Conservation (phyloP, 257 asterid species). For the Penstemon eatonii region DNA sequence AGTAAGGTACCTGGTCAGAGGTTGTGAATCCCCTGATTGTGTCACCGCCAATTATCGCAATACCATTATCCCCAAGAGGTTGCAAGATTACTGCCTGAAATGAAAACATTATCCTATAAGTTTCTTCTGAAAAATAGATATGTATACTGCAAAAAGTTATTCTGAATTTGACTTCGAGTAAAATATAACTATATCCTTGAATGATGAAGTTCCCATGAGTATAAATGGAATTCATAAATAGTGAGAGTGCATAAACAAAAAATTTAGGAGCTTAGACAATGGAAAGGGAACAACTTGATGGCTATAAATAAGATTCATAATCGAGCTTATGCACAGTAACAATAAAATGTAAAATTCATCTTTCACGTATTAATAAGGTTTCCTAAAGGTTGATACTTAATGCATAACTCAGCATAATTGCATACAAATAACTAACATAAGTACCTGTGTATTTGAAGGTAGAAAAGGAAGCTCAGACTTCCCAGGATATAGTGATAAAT, state of each 20-base stretch:
- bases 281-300: background rate
- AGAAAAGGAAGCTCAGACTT: conserved; percentile 88
- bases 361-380: no score
- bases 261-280: background rate
- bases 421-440: background rate
- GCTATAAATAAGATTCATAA: background rate
- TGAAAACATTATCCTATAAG: conserved; percentile 30
- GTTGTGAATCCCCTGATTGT: conserved; percentile 83
- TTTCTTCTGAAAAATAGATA: conserved; percentile 13
- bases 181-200: background rate
- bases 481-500: conserved; percentile 91
- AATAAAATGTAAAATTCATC: background rate
- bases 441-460: conserved; percentile 88
- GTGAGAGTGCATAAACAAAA: background rate
- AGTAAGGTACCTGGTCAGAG: conserved; percentile 74
- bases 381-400: background rate
- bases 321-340: background rate
- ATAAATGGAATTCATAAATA: conserved; percentile 5
- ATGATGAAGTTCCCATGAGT: background rate
- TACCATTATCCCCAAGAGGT: conserved; percentile 83
- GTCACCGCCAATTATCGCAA: conserved; percentile 87
- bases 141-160: background rate
- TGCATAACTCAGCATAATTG: background rate
- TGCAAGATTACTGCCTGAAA: conserved; percentile 89
- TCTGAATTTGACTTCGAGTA: background rate